A percentile compares a stretch with the other conserved stretches of the same genome.
These are phyloP conservation scores for Fusarium cicatricum DNA, from an alignment of 2,329 filamentous ascomycete genomes.

Conservation along the genomic window DNA sequence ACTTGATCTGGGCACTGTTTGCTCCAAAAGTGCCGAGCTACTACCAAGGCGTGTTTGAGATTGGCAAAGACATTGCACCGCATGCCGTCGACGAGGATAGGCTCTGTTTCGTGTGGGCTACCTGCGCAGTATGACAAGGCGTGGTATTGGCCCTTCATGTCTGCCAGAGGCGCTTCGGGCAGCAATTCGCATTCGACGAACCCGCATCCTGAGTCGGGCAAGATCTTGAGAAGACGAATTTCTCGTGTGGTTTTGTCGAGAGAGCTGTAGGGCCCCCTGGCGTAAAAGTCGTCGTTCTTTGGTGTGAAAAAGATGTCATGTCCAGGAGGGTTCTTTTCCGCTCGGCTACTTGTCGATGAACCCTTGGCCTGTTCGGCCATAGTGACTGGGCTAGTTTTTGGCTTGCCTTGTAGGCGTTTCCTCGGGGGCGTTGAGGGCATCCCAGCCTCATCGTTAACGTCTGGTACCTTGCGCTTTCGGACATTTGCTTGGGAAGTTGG, in stretches of 20 bases:
- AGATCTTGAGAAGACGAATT: constrained; percentile 12
- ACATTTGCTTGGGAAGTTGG: constrained; percentile 30
- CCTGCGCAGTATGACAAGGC: constrained; percentile 19
- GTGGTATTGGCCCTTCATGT: neutral
- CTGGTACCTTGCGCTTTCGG: constrained; percentile 49
- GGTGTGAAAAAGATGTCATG: constrained; percentile 23
- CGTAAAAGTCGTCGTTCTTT: constrained; percentile 8
- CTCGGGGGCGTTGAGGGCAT: constrained; percentile 45
- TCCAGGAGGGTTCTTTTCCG: neutral
- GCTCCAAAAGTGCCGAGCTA: neutral
- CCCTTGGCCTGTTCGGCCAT: no score
- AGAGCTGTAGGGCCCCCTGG: rapidly evolving
- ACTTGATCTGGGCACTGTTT: rapidly evolving
- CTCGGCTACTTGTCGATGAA: no score
- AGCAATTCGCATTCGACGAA: constrained; percentile 9
- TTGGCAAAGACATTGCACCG: constrained; percentile 13
- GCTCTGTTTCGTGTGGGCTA: neutral
- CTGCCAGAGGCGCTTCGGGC: neutral
- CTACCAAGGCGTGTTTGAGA: neutral
- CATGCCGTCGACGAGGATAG: neutral
- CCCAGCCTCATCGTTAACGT: constrained; percentile 32
- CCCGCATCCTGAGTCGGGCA: neutral
- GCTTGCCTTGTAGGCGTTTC: constrained; percentile 40
- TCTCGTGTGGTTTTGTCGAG: neutral
- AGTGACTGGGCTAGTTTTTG: constrained; percentile 23